Evolutionary conservation across 2,329 filamentous ascomycete species (phyloP).

Genomic region (Tetracladium maxilliforme): DNA sequence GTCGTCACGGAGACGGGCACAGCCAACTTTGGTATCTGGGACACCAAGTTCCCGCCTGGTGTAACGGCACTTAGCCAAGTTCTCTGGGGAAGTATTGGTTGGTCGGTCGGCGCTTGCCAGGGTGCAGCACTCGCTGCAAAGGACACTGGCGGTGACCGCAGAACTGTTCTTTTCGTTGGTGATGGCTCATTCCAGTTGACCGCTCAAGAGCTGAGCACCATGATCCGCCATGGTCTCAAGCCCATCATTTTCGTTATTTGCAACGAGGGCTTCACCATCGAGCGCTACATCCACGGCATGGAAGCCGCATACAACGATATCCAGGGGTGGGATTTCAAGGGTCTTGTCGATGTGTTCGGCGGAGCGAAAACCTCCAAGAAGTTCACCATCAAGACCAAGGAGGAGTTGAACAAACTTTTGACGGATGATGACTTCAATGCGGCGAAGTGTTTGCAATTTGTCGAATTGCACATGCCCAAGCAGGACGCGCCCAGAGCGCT

Average conservation of each 20-base stretch:
- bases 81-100: constrained; percentile 56
- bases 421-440: constrained; percentile 47
- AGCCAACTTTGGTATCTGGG: constrained; percentile 77
- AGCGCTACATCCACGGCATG: constrained; percentile 78
- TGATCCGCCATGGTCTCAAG: constrained; percentile 60
- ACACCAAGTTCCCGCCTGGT: constrained; percentile 62
- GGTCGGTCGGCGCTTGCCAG: constrained; percentile 45
- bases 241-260: constrained; percentile 79
- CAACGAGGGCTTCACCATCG: constrained; percentile 83
- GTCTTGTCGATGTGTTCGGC: constrained; percentile 54
- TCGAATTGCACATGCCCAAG: constrained; percentile 70
- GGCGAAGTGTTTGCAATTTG: constrained; percentile 45
- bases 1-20: constrained; percentile 82
- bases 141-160: constrained; percentile 38
- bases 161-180: constrained; percentile 77
- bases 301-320: constrained; percentile 72
- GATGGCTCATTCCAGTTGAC: constrained; percentile 81
- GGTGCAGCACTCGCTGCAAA: constrained; percentile 62
- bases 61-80: constrained; percentile 73
- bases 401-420: constrained; percentile 52
- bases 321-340: constrained; percentile 57
- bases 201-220: constrained; percentile 70
- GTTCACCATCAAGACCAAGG: constrained; percentile 53
- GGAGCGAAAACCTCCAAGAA: constrained; percentile 43
- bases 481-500: constrained; percentile 62